These are phyloP conservation scores for Boehmeria nivea DNA, from an alignment of 306 rosid genomes.

Conservation along the genomic window DNA sequence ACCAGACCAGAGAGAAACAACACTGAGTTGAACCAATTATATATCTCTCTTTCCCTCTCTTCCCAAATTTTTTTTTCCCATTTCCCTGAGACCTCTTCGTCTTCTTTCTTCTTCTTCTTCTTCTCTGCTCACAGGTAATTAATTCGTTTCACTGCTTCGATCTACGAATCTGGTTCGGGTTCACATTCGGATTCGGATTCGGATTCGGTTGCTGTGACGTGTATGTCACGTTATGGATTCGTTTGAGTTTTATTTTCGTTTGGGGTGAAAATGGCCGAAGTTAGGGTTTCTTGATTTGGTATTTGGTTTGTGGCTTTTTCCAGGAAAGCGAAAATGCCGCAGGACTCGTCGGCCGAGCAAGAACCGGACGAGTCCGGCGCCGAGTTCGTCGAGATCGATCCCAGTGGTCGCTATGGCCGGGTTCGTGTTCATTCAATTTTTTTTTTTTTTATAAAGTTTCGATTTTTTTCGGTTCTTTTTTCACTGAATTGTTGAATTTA, in stretches of 20 bases:
- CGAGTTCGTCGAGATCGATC: conserved; percentile 87
- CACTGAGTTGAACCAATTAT: not conserved
- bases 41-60: not conserved
- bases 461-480: not conserved
- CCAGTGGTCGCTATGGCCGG: conserved; percentile 88
- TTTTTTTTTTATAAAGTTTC: not conserved
- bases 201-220: not conserved
- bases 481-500: not conserved
- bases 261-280: too few relatives aligned
- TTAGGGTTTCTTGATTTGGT: conserved; percentile 3
- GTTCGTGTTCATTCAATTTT: conserved; percentile 33
- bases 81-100: not conserved
- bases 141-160: not conserved
- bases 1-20: not conserved
- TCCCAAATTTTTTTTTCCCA: not conserved
- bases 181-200: not conserved
- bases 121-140: not conserved
- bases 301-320: conserved; percentile 21
- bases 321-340: conserved; percentile 46
- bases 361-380: conserved; percentile 57
- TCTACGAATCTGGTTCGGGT: not conserved
- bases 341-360: conserved; percentile 50
- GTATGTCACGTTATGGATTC: not conserved
- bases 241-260: not conserved
- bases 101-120: not conserved